Percentiles rank a stretch among this genome's conserved stretches.
Evolutionary conservation across 2,329 filamentous ascomycete species (phyloP).

Genomic region (Biscogniauxia marginata): DNA sequence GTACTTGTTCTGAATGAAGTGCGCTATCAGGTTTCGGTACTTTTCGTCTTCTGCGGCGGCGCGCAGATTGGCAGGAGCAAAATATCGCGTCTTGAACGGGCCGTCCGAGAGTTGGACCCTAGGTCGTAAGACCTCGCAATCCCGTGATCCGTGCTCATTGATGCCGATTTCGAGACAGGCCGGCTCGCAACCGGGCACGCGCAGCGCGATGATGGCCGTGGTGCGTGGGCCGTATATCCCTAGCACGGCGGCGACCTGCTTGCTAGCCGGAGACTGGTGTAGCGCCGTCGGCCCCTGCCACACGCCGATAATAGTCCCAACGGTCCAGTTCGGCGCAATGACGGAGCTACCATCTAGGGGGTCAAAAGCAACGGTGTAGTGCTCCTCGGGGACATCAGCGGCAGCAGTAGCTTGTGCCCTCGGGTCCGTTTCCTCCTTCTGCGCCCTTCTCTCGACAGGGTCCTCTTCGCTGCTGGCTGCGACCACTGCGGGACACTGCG

Average conservation of each 20-base stretch:
- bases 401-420: no score
- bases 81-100: constrained; percentile 53
- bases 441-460: constrained; percentile 43
- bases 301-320: constrained; percentile 59
- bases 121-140: constrained; percentile 41
- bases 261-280: constrained; percentile 35
- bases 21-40: constrained; percentile 50
- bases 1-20: constrained; percentile 53
- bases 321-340: constrained; percentile 57
- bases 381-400: constrained; percentile 31
- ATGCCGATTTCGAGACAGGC: constrained; percentile 54
- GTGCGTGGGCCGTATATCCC: constrained; percentile 56
- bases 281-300: constrained; percentile 53
- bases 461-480: constrained; percentile 62
- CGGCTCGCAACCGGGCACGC: constrained; percentile 39
- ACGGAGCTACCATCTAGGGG: constrained; percentile 63
- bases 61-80: constrained; percentile 62
- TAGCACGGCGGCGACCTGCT: constrained; percentile 49
- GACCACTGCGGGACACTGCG: constrained; percentile 42
- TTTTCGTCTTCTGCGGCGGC: constrained; percentile 49
- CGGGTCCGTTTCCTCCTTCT: no score
- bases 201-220: constrained; percentile 54
- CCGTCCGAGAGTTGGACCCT: constrained; percentile 37
- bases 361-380: constrained; percentile 61
- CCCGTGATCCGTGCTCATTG: constrained; percentile 21